Conservation (phyloP, 768 basidiomycete genomes). For the Wakefieldia striispora region DNA sequence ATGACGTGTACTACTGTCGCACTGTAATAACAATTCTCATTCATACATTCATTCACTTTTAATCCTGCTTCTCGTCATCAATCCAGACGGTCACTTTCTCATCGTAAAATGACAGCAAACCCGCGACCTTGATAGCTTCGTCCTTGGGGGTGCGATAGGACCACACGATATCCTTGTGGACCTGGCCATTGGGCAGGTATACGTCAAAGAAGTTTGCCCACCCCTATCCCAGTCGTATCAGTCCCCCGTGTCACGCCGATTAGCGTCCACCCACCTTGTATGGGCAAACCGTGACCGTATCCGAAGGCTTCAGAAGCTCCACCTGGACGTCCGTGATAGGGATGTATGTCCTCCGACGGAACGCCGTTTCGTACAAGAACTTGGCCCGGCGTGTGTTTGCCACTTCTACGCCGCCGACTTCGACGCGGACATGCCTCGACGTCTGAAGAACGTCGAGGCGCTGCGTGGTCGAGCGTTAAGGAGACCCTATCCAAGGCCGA, state of each 20-base stretch:
- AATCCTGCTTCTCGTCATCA: conserved; percentile 52
- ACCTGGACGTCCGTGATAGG: conserved; percentile 54
- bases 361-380: conserved; percentile 56
- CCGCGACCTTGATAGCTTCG: conserved; percentile 50
- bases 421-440: conserved; percentile 58
- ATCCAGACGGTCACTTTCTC: conserved; percentile 68
- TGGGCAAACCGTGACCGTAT: conserved; percentile 50
- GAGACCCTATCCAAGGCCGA: no score
- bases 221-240: conserved; percentile 39
- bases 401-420: conserved; percentile 60
- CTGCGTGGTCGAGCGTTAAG: conserved; percentile 30
- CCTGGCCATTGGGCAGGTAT: conserved; percentile 42
- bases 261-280: conserved; percentile 55
- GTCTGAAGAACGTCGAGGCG: conserved; percentile 60
- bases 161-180: conserved; percentile 55
- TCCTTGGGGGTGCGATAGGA: conserved; percentile 55
- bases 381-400: conserved; percentile 54
- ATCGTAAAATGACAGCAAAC: conserved; percentile 60
- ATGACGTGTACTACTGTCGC: no score
- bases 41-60: conserved; percentile 18
- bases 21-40: not conserved
- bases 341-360: conserved; percentile 59
- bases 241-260: not conserved
- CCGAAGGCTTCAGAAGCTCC: conserved; percentile 48
- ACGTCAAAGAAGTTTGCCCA: conserved; percentile 58